phyloP scores from a whole-genome alignment of 495 filamentous ascomycete species.

The Margaritispora aquatica region DNA sequence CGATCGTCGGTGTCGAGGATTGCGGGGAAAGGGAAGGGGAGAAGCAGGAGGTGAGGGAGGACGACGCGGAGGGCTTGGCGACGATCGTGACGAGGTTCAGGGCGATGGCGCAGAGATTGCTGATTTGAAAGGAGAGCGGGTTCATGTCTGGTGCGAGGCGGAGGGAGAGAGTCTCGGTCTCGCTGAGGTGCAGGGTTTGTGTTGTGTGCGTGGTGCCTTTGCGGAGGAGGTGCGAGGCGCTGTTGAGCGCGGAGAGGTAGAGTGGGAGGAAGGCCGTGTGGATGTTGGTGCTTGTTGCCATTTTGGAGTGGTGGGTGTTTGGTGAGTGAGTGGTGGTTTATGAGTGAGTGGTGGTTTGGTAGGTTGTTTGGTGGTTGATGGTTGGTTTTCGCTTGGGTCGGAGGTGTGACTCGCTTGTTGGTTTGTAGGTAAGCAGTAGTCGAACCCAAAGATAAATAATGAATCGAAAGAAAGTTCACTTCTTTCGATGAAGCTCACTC shows the following conservation, averaged over 20 bases:
- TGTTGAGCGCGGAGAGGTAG: slow-evolving; percentile 3
- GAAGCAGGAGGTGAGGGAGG: no score
- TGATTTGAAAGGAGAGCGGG: slow-evolving; percentile 8
- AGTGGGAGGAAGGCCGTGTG: slow-evolving; percentile 7
- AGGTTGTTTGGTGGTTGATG: neutral
- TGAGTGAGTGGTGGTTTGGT: neutral
- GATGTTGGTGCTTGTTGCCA: slow-evolving; percentile 1
- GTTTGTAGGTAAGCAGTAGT: no score
- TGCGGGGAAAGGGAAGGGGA: neutral
- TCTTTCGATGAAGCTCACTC: no score
- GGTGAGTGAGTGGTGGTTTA: neutral
- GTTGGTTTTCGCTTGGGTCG: neutral
- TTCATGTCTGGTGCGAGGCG: slow-evolving; percentile 16
- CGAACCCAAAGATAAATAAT: no score
- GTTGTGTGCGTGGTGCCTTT: slow-evolving; percentile 12
- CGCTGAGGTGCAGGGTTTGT: slow-evolving; percentile 14
- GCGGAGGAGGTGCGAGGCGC: slow-evolving; percentile 17
- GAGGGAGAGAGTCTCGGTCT: slow-evolving; percentile 13
- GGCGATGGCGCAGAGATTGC: slow-evolving; percentile 8
- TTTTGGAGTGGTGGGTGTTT: neutral
- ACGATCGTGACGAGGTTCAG: slow-evolving; percentile 6
- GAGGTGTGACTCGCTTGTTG: no score
- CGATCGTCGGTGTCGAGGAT: neutral
- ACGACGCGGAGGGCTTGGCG: no score
- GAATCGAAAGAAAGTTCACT: no score